phyloP scores from a whole-genome alignment of 2,329 filamentous ascomycete species.

The Xylaria arbuscula region DNA sequence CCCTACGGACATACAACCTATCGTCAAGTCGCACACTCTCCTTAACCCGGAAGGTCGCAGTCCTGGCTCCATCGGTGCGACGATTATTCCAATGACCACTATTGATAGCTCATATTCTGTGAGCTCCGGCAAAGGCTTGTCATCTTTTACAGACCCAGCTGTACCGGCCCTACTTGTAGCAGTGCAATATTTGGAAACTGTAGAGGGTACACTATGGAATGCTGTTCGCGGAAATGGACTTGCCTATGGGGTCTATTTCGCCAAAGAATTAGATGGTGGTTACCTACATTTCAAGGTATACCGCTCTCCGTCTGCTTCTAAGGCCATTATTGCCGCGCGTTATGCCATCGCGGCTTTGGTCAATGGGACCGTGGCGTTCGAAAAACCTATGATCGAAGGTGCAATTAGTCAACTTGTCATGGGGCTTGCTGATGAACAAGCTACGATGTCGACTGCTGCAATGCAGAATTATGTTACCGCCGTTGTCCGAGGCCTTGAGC shows the following conservation, averaged over 20 bases:
- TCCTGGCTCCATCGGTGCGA: slow-evolving; percentile 78
- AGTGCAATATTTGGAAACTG: slow-evolving; percentile 88
- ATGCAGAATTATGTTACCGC: slow-evolving; percentile 84
- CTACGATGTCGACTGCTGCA: slow-evolving; percentile 84
- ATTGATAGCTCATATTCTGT: slow-evolving; percentile 93
- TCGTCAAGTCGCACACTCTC: slow-evolving; percentile 75
- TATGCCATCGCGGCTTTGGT: slow-evolving; percentile 80
- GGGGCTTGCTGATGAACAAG: slow-evolving; percentile 86
- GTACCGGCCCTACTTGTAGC: slow-evolving; percentile 89
- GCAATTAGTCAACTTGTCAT: slow-evolving; percentile 92
- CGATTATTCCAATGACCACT: slow-evolving; percentile 89
- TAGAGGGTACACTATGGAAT: slow-evolving; percentile 94
- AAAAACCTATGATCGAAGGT: slow-evolving; percentile 85
- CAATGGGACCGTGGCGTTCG: slow-evolving; percentile 76
- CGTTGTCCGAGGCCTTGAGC: slow-evolving; percentile 79
- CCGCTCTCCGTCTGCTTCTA: slow-evolving; percentile 87
- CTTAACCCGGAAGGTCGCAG: slow-evolving; percentile 79
- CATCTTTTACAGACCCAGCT: slow-evolving; percentile 78
- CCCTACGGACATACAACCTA: slow-evolving; percentile 69
- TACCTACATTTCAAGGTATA: slow-evolving; percentile 87
- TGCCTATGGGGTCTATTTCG: slow-evolving; percentile 88
- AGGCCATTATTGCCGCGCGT: slow-evolving; percentile 82
- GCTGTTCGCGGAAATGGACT: slow-evolving; percentile 92
- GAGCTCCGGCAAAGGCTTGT: slow-evolving; percentile 78
- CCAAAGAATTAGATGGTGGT: slow-evolving; percentile 80